Percentiles rank a stretch among this genome's conserved stretches.
These are phyloP conservation scores for Wickerhamiella shivajii DNA, from an alignment of 805 yeast species.

Conservation along the genomic window DNA sequence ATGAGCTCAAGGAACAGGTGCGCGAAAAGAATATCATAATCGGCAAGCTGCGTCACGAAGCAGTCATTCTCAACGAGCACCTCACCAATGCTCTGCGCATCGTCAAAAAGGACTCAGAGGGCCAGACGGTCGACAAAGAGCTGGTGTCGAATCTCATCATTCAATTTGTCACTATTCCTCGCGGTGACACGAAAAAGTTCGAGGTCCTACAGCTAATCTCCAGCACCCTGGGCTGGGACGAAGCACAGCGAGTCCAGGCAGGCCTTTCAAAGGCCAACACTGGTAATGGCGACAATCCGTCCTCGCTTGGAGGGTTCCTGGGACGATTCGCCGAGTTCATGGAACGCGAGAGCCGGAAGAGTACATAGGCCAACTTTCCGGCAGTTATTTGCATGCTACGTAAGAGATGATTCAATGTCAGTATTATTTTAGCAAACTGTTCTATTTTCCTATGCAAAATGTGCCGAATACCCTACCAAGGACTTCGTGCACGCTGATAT, in stretches of 20 bases:
- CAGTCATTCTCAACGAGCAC: conserved; percentile 85
- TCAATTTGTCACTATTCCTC: conserved; percentile 71
- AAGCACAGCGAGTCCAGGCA: conserved; percentile 28
- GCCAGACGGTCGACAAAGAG: conserved; percentile 74
- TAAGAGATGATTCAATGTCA: neutral
- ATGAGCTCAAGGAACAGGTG: conserved; percentile 33
- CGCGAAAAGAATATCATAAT: conserved; percentile 63
- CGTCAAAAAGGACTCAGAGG: conserved; percentile 61
- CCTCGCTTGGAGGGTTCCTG: conserved; percentile 22
- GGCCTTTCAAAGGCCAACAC: conserved; percentile 19
- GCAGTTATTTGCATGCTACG: neutral
- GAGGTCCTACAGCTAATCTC: conserved; percentile 80
- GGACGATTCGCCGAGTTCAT: conserved; percentile 27
- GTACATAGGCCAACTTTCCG: neutral
- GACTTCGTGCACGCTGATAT: conserved; percentile 79
- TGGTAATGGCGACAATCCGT: conserved; percentile 1
- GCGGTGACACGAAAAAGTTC: conserved; percentile 89
- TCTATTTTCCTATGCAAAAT: conserved; percentile 83
- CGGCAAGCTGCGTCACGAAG: conserved; percentile 89
- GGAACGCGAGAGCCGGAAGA: conserved; percentile 19
- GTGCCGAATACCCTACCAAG: conserved; percentile 81
- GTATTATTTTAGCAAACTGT: neutral
- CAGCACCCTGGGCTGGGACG: conserved; percentile 79
- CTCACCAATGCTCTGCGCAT: conserved; percentile 81
- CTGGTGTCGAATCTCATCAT: conserved; percentile 73